A percentile compares a stretch with the other conserved stretches of the same genome.
phyloP scores from a whole-genome alignment of 2,329 filamentous ascomycete genomes.

The Colletotrichum camelliae region DNA sequence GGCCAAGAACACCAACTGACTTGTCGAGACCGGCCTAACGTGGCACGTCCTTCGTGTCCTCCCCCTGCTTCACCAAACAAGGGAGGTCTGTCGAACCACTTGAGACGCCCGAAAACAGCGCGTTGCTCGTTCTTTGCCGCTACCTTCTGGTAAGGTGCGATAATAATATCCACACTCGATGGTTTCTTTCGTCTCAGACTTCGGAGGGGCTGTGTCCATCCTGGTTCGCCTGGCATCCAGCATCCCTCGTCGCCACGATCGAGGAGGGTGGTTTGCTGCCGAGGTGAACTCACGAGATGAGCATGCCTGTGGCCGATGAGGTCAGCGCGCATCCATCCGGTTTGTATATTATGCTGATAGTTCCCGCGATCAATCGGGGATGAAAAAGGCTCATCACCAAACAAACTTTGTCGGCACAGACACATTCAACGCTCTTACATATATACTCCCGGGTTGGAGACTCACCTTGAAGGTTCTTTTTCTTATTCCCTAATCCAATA shows the following conservation, averaged over 20 bases:
- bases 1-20: background rate
- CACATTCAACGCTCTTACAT: background rate
- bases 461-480: background rate
- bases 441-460: slow-evolving; percentile 13
- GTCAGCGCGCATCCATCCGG: background rate
- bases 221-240: background rate
- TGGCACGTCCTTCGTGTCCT: background rate
- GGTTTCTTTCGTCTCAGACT: slow-evolving; percentile 10
- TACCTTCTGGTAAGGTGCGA: background rate
- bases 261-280: background rate
- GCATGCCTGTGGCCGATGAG: background rate
- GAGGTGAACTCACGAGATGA: slow-evolving; percentile 7
- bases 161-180: slow-evolving; percentile 12
- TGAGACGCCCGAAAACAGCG: slow-evolving; percentile 8
- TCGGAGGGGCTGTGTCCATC: background rate
- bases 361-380: background rate
- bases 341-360: slow-evolving; percentile 11
- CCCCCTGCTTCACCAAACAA: background rate
- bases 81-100: slow-evolving; percentile 1
- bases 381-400: background rate
- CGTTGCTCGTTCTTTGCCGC: background rate
- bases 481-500: background rate
- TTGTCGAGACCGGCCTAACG: background rate
- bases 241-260: background rate
- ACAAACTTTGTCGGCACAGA: slow-evolving; percentile 12